These are phyloP conservation scores for Multifurca ochricompacta DNA, from an alignment of 768 basidiomycete genomes.

Conservation along the genomic window DNA sequence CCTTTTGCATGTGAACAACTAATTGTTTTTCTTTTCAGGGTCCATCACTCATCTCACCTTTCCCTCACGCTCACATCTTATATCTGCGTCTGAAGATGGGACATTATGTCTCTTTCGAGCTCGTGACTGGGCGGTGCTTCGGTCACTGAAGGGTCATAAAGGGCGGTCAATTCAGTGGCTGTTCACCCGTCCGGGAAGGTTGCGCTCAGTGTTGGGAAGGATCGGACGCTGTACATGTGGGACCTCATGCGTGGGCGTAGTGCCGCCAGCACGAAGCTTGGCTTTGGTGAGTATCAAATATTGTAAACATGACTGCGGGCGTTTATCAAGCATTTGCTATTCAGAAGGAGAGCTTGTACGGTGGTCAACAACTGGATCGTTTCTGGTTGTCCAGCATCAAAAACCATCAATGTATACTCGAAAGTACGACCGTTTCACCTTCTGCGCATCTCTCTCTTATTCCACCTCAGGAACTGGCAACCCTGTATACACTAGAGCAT, in stretches of 20 bases:
- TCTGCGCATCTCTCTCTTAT: neutral
- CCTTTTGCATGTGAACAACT: neutral
- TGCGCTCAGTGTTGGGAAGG: constrained; percentile 85
- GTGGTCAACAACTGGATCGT: constrained; percentile 72
- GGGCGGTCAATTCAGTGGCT: constrained; percentile 85
- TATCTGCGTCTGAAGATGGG: constrained; percentile 91
- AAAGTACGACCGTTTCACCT: constrained; percentile 41
- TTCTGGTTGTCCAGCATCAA: constrained; percentile 74
- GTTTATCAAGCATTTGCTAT: neutral
- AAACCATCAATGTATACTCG: constrained; percentile 74
- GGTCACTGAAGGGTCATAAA: constrained; percentile 86
- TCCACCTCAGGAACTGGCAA: constrained; percentile 59
- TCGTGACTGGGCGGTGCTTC: constrained; percentile 88
- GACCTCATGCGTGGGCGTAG: constrained; percentile 95
- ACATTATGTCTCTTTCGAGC: constrained; percentile 86
- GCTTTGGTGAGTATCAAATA: constrained; percentile 52
- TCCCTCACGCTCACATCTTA: constrained; percentile 80
- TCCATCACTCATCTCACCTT: constrained; percentile 87
- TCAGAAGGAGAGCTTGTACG: constrained; percentile 88
- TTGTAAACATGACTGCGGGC: neutral
- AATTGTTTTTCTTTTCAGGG: constrained; percentile 50
- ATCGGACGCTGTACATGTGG: constrained; percentile 93
- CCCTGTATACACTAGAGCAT: constrained; percentile 66
- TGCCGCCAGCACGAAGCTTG: constrained; percentile 80
- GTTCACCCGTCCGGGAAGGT: constrained; percentile 92